Evolutionary conservation across 2,329 filamentous ascomycete species (phyloP), one percentile per base, ranked within the genome.

Genomic region (Gyromitra esculenta): DNA sequence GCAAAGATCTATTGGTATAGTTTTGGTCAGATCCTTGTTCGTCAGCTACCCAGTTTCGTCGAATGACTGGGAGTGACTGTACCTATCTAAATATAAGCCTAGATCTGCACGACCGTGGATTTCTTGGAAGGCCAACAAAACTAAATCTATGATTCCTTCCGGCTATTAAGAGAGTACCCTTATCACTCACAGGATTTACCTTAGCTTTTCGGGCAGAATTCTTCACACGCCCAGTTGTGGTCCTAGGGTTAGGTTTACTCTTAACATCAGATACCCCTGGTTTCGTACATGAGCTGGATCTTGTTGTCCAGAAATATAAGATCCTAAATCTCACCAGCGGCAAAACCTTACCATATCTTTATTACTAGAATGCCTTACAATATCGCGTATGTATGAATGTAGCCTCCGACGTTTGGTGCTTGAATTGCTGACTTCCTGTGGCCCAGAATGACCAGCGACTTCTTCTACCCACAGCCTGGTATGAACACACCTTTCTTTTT

Each of bases 391-490:
- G 88, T 83, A 50, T 65, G 21, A 41, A 57, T 13, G 45, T 35
- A 7, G n/a, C 39, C 9, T 39, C 31, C 66, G n/a, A 59, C 62
- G 25, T n/a, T 48, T 48, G 43, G 15, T 35, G 56, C 35, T 45
- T 35, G 59, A 60, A 64, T 70, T 73, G 43, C 75, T 75, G 69
- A 77, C 69, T 45, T 60, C 59, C 75, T 8, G 35, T 45, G 15
- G 9, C 50, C 11, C 80, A 90, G 88, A 76, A 99, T 99, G 96
- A 92, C 97, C 84, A 94, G 95, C 88, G 96, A 99, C 87, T 97
- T 97, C 88, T 99, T 99, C 90, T 99, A 96, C 83, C 96, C 96
- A 13, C 95, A 98, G 82, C 95, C 96, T 67, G 94, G 78, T 79
- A 66, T 56, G 66, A 63, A 63, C 37, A 25, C 45, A 18, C 48